phyloP scores from a whole-genome alignment of 2,329 filamentous ascomycete genomes.

The Calonectria hongkongensis region DNA sequence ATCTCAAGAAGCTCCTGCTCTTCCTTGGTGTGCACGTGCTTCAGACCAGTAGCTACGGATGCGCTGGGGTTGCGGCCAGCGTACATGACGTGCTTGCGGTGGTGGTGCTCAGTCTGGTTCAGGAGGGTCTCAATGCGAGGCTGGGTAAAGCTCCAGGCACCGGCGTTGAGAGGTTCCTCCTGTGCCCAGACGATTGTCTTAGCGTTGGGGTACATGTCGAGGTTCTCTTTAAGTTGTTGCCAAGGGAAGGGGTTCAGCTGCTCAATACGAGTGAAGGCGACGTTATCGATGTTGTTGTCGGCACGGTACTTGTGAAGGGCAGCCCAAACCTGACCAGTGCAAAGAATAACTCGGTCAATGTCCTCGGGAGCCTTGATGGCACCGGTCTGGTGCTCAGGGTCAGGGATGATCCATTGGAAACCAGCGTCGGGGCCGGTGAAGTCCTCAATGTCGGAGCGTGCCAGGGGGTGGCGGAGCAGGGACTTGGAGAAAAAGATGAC shows the following conservation, averaged over 20 bases:
- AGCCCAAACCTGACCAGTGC: constrained; percentile 94
- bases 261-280: constrained; percentile 95
- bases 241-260: constrained; percentile 99
- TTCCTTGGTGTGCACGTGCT: constrained; percentile 92
- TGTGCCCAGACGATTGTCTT: constrained; percentile 98
- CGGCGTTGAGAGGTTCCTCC: constrained; percentile 98
- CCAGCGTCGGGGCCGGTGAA: constrained; percentile 89
- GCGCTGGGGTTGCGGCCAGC: constrained; percentile 95
- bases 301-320: constrained; percentile 93
- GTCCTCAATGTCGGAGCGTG: constrained; percentile 91
- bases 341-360: constrained; percentile 95
- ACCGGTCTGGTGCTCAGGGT: constrained; percentile 86
- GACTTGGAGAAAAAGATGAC: constrained; percentile 99
- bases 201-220: constrained; percentile 97
- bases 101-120: constrained; percentile 93
- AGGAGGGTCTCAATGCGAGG: constrained; percentile 97
- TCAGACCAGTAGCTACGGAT: constrained; percentile 94
- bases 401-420: constrained; percentile 97
- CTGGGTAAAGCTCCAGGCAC: constrained; percentile 97
- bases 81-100: constrained; percentile 97
- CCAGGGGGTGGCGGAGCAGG: constrained; percentile 93
- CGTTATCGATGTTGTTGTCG: constrained; percentile 89
- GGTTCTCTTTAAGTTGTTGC: constrained; percentile 96
- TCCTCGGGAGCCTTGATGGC: constrained; percentile 86
- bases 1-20: constrained; percentile 87